phyloP scores from a whole-genome alignment of 169 alveolate species.

The Hepatocystis sp. region DNA sequence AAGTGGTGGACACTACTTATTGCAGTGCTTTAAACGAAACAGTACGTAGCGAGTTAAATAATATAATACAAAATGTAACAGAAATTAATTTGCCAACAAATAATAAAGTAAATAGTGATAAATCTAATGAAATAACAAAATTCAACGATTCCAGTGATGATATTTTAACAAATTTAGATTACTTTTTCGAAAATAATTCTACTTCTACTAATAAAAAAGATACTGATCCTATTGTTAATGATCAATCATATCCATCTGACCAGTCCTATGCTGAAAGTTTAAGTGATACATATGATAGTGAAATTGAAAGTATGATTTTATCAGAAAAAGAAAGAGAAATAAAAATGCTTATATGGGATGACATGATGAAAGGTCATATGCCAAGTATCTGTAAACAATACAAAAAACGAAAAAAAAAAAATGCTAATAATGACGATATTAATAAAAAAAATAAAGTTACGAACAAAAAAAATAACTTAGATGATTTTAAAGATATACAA shows the following conservation, averaged over 20 bases:
- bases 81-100: too few species aligned
- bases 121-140: too few species aligned
- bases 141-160: conserved; percentile 26
- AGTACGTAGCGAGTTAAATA: conserved; percentile 22
- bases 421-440: conserved; percentile 52
- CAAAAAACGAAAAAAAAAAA: conserved; percentile 79
- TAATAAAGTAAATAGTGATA: too few species aligned
- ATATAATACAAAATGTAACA: conserved; percentile 43
- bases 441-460: conserved; percentile 77
- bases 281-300: conserved; percentile 80
- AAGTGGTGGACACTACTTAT: conserved; percentile 1
- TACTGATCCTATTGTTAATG: background rate
- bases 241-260: conserved; percentile 9
- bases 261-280: conserved; percentile 44
- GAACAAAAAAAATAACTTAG: conserved; percentile 74
- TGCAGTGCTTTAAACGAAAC: conserved; percentile 42
- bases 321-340: conserved; percentile 86
- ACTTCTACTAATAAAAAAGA: conserved; percentile 20
- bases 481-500: conserved; percentile 44
- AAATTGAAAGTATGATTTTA: conserved; percentile 83
- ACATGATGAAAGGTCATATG: conserved; percentile 86
- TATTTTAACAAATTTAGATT: conserved; percentile 46
- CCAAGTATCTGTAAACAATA: conserved; percentile 86
- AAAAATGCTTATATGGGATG: conserved; percentile 90
- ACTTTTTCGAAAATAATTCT: conserved; percentile 42